These are phyloP conservation scores for Scheffersomyces titani DNA, from an alignment of 1,139 yeast genomes.

Conservation along the genomic window DNA sequence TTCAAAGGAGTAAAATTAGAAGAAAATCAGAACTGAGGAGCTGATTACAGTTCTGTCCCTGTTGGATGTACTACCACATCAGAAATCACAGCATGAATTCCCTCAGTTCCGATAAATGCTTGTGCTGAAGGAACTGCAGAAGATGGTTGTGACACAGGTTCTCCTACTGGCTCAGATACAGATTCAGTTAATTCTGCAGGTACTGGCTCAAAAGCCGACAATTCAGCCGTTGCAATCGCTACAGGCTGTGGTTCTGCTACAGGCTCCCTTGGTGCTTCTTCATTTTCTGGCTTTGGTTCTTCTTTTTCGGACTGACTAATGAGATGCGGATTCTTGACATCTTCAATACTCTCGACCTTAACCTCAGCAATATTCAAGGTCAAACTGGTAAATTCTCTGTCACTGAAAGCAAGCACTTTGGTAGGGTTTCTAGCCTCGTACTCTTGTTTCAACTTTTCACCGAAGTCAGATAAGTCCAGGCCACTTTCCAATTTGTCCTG, in stretches of 20 bases:
- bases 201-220: background rate
- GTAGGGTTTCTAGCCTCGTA: slow-evolving; percentile 17
- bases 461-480: slow-evolving; percentile 14
- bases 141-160: background rate
- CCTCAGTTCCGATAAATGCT: background rate
- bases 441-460: slow-evolving; percentile 14
- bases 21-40: background rate
- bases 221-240: background rate
- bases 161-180: background rate
- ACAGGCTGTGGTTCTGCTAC: background rate
- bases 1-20: background rate
- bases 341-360: slow-evolving; percentile 22
- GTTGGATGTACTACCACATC: background rate
- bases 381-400: slow-evolving; percentile 8
- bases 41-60: background rate
- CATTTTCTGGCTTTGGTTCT: background rate
- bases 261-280: background rate
- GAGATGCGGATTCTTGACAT: slow-evolving; percentile 25
- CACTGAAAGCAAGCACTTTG: slow-evolving; percentile 14
- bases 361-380: slow-evolving; percentile 5
- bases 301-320: slow-evolving; percentile 17
- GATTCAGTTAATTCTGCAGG: background rate
- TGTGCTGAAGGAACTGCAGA: background rate
- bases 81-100: background rate
- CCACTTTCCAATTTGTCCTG: slow-evolving; percentile 18